Evolutionary conservation across 768 basidiomycete genomes (phyloP).

Genomic region (Rhodotorula graminis): DNA sequence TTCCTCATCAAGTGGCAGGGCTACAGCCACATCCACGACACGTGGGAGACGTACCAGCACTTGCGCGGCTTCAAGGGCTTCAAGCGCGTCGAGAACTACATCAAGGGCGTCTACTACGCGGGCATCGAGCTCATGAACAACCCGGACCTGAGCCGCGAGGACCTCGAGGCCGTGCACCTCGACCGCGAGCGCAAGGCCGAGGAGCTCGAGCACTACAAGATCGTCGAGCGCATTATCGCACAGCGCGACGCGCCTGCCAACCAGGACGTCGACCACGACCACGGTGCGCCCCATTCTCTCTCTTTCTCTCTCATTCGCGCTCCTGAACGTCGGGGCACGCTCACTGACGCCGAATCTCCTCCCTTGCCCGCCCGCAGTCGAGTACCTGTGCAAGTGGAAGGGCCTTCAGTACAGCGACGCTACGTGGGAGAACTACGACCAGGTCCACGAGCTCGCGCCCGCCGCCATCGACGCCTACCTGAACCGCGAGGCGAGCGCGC

Average conservation of each 20-base stretch:
- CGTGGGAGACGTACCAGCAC: slow-evolving; percentile 96
- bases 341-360: slow-evolving; percentile 47
- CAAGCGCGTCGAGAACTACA: slow-evolving; percentile 98
- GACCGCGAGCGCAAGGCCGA: slow-evolving; percentile 88
- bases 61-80: slow-evolving; percentile 90
- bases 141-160: slow-evolving; percentile 72
- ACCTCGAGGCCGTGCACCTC: slow-evolving; percentile 78
- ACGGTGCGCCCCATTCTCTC: slow-evolving; percentile 25
- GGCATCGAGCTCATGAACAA: slow-evolving; percentile 65
- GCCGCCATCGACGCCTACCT: slow-evolving; percentile 75
- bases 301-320: too few species aligned
- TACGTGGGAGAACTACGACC: slow-evolving; percentile 80
- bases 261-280: slow-evolving; percentile 40
- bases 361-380: slow-evolving; percentile 50
- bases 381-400: slow-evolving; percentile 98
- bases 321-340: too few species aligned
- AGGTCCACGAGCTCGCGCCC: slow-evolving; percentile 71
- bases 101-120: slow-evolving; percentile 70
- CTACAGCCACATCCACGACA: slow-evolving; percentile 96
- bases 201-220: slow-evolving; percentile 82
- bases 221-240: slow-evolving; percentile 81
- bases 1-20: slow-evolving; percentile 99
- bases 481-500: slow-evolving; percentile 66
- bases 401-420: slow-evolving; percentile 87
- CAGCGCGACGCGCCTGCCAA: slow-evolving; percentile 56